Conservation (phyloP, 2,329 filamentous ascomycete species). For the Aspergillus carbonarius region DNA sequence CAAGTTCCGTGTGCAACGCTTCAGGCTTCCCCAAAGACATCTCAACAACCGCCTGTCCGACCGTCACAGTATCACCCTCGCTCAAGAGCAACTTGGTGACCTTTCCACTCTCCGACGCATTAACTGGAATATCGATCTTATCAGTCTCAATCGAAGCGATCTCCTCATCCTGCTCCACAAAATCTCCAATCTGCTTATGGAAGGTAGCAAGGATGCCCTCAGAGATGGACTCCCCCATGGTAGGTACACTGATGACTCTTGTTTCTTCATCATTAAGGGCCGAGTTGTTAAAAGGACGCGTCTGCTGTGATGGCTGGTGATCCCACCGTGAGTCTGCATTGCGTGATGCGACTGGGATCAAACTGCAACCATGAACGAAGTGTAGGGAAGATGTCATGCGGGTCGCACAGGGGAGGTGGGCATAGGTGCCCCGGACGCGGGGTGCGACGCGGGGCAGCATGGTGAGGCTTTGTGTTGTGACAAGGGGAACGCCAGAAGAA, state of each 20-base stretch:
- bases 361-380: not conserved
- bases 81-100: conserved; percentile 89
- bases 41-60: conserved; percentile 86
- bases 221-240: conserved; percentile 98
- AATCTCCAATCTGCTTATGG: conserved; percentile 73
- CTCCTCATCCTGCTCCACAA: conserved; percentile 92
- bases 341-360: not conserved
- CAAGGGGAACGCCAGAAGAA: not conserved
- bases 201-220: conserved; percentile 77
- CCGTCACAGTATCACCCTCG: conserved; percentile 92
- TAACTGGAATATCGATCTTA: conserved; percentile 98
- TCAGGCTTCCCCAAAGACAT: conserved; percentile 39
- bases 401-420: not conserved
- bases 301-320: not conserved
- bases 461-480: not conserved
- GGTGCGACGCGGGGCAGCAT: not conserved
- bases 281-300: not conserved
- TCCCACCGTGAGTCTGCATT: not conserved
- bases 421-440: not conserved
- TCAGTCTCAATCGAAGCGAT: conserved; percentile 99
- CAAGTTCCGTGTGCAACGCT: conserved; percentile 56
- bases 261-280: not conserved
- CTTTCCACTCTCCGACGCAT: conserved; percentile 83
- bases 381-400: not conserved
- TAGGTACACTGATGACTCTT: conserved; percentile 78